Conservation (phyloP, 202 grass and related monocot genomes). For the Schoenoplectus triqueter region DNA sequence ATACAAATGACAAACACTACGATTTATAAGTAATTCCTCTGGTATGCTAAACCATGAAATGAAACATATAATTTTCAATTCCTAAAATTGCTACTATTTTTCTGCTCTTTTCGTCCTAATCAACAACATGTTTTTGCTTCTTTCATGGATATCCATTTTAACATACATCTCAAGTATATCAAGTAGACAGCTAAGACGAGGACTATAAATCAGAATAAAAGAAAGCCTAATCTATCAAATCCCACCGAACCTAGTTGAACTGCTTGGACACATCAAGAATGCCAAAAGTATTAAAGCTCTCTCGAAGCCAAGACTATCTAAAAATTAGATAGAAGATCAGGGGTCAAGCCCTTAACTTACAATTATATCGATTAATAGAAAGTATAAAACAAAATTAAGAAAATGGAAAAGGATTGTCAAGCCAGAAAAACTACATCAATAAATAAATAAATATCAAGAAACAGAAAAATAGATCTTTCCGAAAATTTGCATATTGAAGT, state of each 20-base stretch:
- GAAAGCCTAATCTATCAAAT: not conserved
- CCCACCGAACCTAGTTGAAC: not conserved
- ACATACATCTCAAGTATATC: slow-evolving; percentile 5
- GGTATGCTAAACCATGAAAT: not conserved
- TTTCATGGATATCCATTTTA: not conserved
- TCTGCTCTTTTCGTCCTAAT: not conserved
- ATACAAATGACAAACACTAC: slow-evolving; percentile 9
- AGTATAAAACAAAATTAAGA: not conserved
- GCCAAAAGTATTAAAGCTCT: not conserved
- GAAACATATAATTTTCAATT: slow-evolving; percentile 12
- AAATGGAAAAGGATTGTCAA: not conserved
- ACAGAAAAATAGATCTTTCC: too few species aligned
- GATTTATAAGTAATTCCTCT: slow-evolving; percentile 21
- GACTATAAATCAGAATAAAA: not conserved
- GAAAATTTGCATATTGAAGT: too few species aligned
- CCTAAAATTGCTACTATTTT: not conserved
- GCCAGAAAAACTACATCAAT: too few species aligned
- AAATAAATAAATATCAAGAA: too few species aligned
- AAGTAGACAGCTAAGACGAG: slow-evolving; percentile 5
- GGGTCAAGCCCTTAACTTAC: not conserved
- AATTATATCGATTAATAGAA: not conserved
- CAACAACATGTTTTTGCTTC: not conserved
- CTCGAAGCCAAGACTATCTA: not conserved
- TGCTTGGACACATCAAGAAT: not conserved
- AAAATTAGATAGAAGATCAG: not conserved